phyloP scores from a whole-genome alignment of 1,139 yeast species.

The Nakaseomyces kungkrabaensis region DNA sequence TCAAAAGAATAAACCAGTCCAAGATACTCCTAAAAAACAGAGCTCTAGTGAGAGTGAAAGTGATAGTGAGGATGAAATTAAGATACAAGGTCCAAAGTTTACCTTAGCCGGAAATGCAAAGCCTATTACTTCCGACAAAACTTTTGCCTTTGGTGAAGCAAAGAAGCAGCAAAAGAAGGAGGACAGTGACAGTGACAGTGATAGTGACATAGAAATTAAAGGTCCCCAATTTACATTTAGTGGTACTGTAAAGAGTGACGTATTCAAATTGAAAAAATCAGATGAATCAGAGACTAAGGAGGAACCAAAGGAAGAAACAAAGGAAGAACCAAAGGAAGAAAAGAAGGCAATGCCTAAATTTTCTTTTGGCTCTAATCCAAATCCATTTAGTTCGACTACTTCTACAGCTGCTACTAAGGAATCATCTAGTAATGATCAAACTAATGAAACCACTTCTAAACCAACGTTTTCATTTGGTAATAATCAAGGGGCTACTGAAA shows the following conservation, averaged over 20 bases:
- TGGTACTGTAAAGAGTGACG: constrained; percentile 38
- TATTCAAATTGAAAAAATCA: constrained; percentile 36
- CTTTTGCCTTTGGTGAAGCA: constrained; percentile 47
- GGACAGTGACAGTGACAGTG: constrained; percentile 44
- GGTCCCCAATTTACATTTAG: constrained; percentile 57
- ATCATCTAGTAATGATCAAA: constrained; percentile 10
- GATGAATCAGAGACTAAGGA: constrained; percentile 5
- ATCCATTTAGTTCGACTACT: background rate
- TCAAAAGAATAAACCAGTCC: background rate
- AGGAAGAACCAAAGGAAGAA: constrained; percentile 6
- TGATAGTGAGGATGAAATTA: constrained; percentile 33
- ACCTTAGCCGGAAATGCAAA: constrained; percentile 34
- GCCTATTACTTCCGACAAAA: constrained; percentile 49
- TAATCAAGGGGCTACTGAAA: constrained; percentile 3
- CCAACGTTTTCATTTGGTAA: constrained; percentile 27
- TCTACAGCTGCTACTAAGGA: background rate
- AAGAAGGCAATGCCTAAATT: constrained; percentile 14
- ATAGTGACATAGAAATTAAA: constrained; percentile 44
- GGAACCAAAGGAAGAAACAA: constrained; percentile 5
- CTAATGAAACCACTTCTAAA: constrained; percentile 9
- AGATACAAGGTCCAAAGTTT: constrained; percentile 59
- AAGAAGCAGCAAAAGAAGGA: constrained; percentile 35
- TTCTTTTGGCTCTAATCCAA: constrained; percentile 8
- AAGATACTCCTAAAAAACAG: constrained; percentile 15
- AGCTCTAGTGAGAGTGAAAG: constrained; percentile 30